Conservation (phyloP, 192 early-diverging fungal species). For the Chytriomyces hyalinus region DNA sequence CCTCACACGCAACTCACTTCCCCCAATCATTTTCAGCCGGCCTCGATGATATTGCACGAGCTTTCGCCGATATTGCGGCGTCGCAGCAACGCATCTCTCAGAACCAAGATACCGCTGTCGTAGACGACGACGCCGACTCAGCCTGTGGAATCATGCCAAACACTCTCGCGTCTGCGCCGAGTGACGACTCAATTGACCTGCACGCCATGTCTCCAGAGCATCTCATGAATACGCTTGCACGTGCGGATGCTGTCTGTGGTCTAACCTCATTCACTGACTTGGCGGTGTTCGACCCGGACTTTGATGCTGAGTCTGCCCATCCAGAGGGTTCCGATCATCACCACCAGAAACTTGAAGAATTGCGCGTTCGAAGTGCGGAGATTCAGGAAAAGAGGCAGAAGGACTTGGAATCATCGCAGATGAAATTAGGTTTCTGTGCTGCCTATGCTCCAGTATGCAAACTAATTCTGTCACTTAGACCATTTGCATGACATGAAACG, state of each 20-base stretch:
- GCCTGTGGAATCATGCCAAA: slow-evolving; percentile 5
- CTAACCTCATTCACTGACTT: neutral
- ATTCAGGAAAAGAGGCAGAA: neutral
- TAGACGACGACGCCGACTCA: slow-evolving; percentile 5
- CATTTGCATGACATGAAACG: slow-evolving; percentile 3
- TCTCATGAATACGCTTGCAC: slow-evolving; percentile 16
- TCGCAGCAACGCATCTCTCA: too few species aligned
- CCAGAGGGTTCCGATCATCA: neutral
- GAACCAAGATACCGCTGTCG: too few species aligned
- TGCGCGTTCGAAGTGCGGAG: neutral
- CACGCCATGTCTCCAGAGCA: slow-evolving; percentile 17
- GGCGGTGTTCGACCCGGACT: neutral
- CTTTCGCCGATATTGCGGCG: too few species aligned
- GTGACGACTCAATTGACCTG: neutral
- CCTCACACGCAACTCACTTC: too few species aligned
- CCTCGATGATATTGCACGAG: too few species aligned
- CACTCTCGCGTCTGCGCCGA: neutral
- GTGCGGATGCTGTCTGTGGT: slow-evolving; percentile 12
- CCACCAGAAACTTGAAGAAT: neutral
- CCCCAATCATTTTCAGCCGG: too few species aligned
- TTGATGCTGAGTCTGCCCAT: neutral
- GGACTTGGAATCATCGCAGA: neutral
- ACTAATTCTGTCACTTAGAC: neutral
- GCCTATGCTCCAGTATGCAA: neutral
- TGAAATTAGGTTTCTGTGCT: neutral